Conservation (phyloP, 78 protist genomes). For the Dictyostelium brefeldianum region DNA sequence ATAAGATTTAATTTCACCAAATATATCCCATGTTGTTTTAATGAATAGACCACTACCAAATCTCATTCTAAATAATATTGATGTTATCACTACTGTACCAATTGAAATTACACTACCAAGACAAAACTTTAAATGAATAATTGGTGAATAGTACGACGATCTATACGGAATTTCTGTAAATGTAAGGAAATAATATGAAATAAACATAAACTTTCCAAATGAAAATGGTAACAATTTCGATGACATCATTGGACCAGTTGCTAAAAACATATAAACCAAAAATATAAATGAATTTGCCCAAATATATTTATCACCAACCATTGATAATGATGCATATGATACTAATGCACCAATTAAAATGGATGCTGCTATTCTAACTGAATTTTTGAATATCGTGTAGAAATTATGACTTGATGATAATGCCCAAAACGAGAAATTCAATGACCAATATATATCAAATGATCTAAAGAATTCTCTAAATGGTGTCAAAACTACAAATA, state of each 20-base stretch:
- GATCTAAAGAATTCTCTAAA: not conserved
- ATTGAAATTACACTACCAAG: not conserved
- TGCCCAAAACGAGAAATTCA: constrained; percentile 19
- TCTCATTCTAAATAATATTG: not conserved
- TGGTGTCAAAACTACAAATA: not conserved
- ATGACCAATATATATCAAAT: not conserved
- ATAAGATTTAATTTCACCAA: constrained; percentile 7
- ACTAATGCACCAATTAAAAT: not conserved
- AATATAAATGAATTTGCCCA: not conserved
- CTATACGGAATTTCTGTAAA: not conserved
- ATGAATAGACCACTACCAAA: constrained; percentile 25
- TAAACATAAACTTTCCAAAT: constrained; percentile 14
- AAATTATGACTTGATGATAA: not conserved
- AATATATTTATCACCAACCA: not conserved
- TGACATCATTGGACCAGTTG: constrained; percentile 9
- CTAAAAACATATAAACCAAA: not conserved
- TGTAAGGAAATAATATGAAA: not conserved
- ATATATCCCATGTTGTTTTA: not conserved
- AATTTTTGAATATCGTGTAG: not conserved
- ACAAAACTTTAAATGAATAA: not conserved
- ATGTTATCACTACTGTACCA: not conserved
- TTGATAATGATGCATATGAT: not conserved
- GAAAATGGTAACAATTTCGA: constrained; percentile 14
- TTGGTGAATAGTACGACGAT: not conserved
- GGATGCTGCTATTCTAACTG: not conserved